phyloP scores from a whole-genome alignment of 345 rosid species.

The Hypericum perforatum region DNA sequence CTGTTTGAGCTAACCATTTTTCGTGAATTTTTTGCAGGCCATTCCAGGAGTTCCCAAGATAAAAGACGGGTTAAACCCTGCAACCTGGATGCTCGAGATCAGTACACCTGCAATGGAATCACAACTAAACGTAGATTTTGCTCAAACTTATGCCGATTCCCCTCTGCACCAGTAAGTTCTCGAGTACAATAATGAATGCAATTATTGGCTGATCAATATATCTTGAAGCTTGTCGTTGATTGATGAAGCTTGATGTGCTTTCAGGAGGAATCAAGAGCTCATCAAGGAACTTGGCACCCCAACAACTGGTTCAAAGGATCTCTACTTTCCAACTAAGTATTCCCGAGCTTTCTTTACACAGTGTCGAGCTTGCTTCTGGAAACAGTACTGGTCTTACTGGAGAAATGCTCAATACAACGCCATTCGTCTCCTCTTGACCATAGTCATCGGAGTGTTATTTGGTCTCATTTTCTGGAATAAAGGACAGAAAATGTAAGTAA shows the following conservation, averaged over 20 bases:
- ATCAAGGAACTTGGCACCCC: slow-evolving; percentile 20
- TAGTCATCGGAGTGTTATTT: slow-evolving; percentile 13
- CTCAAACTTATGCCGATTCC: slow-evolving; percentile 52
- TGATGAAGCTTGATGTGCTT: neutral
- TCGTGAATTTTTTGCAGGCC: slow-evolving; percentile 27
- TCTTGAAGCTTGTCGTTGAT: neutral
- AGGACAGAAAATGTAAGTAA: slow-evolving; percentile 20
- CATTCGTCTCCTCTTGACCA: slow-evolving; percentile 16
- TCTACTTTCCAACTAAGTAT: slow-evolving; percentile 17
- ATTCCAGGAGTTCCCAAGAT: slow-evolving; percentile 65
- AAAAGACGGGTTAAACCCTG: slow-evolving; percentile 68
- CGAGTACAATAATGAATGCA: neutral
- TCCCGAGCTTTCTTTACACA: slow-evolving; percentile 16
- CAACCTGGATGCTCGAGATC: slow-evolving; percentile 94
- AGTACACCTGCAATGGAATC: slow-evolving; percentile 53
- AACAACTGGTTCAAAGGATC: slow-evolving; percentile 16
- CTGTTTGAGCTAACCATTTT: neutral
- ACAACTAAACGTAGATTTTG: slow-evolving; percentile 60
- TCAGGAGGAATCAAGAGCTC: slow-evolving; percentile 21
- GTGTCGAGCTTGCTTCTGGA: slow-evolving; percentile 23
- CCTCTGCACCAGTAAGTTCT: slow-evolving; percentile 51
- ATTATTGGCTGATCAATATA: neutral
- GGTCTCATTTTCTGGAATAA: slow-evolving; percentile 24
- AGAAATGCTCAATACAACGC: slow-evolving; percentile 24
- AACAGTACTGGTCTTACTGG: slow-evolving; percentile 24